Conservation (phyloP, 2,329 filamentous ascomycete species). For the Monilinia polystroma region DNA sequence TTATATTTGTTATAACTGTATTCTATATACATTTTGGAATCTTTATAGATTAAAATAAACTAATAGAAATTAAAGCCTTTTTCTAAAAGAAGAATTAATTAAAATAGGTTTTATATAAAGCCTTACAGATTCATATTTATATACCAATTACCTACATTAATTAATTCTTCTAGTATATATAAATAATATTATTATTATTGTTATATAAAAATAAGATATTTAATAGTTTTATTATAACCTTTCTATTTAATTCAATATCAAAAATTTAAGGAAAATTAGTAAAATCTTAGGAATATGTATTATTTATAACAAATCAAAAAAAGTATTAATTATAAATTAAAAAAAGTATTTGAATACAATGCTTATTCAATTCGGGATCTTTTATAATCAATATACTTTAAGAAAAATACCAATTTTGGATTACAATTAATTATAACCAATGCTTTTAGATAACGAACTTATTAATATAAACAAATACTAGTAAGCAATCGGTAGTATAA, state of each 20-base stretch:
- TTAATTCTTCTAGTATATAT: not conserved
- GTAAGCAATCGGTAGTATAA: too few relatives aligned
- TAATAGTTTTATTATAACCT: not conserved
- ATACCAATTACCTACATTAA: not conserved
- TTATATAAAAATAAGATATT: not conserved
- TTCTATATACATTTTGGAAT: not conserved
- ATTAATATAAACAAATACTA: not conserved
- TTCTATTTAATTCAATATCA: not conserved
- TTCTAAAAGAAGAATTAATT: not conserved
- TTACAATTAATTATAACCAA: not conserved
- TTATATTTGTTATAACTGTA: too few relatives aligned
- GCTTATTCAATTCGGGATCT: not conserved
- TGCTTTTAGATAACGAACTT: not conserved
- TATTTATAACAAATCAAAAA: too few relatives aligned
- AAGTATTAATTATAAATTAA: too few relatives aligned
- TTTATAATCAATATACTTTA: not conserved
- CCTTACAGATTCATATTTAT: not conserved
- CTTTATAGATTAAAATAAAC: not conserved
- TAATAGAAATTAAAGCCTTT: not conserved
- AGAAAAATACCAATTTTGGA: not conserved
- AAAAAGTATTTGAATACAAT: not conserved
- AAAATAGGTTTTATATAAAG: too few relatives aligned
- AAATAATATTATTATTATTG: not conserved
- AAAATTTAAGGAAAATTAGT: not conserved
- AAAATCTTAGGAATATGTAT: too few relatives aligned